Evolutionary conservation across 345 rosid species (phyloP), one percentile per base, ranked within the genome.

Genomic region (Eutrema heterophyllum): DNA sequence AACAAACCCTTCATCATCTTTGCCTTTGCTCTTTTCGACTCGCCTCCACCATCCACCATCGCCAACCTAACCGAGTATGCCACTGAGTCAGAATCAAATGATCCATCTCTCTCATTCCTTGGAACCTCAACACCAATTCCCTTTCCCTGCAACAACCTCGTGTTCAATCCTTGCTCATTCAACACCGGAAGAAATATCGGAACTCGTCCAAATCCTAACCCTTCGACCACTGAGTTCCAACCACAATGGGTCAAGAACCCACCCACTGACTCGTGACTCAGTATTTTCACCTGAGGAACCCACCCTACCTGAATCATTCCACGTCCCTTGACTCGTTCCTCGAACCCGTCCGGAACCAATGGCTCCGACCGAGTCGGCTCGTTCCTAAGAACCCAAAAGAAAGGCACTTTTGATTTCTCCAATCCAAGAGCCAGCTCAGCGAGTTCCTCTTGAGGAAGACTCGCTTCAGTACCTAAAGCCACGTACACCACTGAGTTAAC

Each of bases 181-280:
- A 73, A 6, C 53, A 81, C 78, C 0, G 85, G 86, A 3, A 84
- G 30, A 41, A 77, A 46, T 2, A 86, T 68, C 49, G 84, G 61
- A 38, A 78, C 76, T 40, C 74, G 55, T 7, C 83, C 86, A 5
- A 71, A 73, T 0, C 58, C 68, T 32, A 85, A 64, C 9, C 81
- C 84, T 59, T 85, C 89, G 11, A 85, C 78, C 9, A 80, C 64
- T 5, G 85, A 85, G 66, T 76, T 80, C 80, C 81, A 85, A 2
- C 85, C 87, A 29, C 78, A 80, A 5, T 85, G 87, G 9, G 85
- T 81, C 68, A 85, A 46, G 35, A 81, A 83, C 21, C 81, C 80
- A 0, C 85, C 85, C 4, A 81, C 80, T 13, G 85, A 79, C 12
- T 64, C 77, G 46, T 84, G 87, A 26, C 76, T 65, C 30, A 84